These are phyloP conservation scores for Lichenothelia convexa DNA, from an alignment of 495 filamentous ascomycete species.

Conservation along the genomic window DNA sequence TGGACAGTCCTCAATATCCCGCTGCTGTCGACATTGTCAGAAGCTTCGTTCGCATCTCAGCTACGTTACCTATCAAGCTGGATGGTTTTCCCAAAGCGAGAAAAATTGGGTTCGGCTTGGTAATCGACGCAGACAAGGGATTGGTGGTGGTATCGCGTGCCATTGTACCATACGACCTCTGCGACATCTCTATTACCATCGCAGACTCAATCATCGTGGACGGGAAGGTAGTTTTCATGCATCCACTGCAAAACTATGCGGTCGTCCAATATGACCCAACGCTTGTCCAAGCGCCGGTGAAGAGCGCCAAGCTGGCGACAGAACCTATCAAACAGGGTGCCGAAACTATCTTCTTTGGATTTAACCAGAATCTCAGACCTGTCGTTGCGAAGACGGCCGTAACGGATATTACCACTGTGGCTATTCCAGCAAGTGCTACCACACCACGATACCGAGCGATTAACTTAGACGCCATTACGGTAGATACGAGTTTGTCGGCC, in stretches of 20 bases:
- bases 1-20: slow-evolving; percentile 76
- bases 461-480: slow-evolving; percentile 93
- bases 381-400: slow-evolving; percentile 88
- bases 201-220: slow-evolving; percentile 89
- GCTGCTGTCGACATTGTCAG: slow-evolving; percentile 80
- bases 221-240: slow-evolving; percentile 88
- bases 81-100: slow-evolving; percentile 86
- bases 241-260: slow-evolving; percentile 95
- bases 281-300: slow-evolving; percentile 79
- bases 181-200: slow-evolving; percentile 86
- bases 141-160: slow-evolving; percentile 85
- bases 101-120: slow-evolving; percentile 87
- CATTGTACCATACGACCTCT: slow-evolving; percentile 87
- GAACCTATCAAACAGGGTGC: slow-evolving; percentile 75
- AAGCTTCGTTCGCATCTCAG: slow-evolving; percentile 85
- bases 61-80: slow-evolving; percentile 83
- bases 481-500: slow-evolving; percentile 75
- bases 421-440: slow-evolving; percentile 78
- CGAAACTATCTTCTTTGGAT: slow-evolving; percentile 87
- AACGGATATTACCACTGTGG: slow-evolving; percentile 93
- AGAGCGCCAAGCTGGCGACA: slow-evolving; percentile 66
- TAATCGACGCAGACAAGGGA: slow-evolving; percentile 90
- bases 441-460: slow-evolving; percentile 91
- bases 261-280: slow-evolving; percentile 88
- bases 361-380: slow-evolving; percentile 86